Base-by-base conservation (phyloP, 1,284 basidiomycete genomes). In the Dichomitus squalens region DNA sequence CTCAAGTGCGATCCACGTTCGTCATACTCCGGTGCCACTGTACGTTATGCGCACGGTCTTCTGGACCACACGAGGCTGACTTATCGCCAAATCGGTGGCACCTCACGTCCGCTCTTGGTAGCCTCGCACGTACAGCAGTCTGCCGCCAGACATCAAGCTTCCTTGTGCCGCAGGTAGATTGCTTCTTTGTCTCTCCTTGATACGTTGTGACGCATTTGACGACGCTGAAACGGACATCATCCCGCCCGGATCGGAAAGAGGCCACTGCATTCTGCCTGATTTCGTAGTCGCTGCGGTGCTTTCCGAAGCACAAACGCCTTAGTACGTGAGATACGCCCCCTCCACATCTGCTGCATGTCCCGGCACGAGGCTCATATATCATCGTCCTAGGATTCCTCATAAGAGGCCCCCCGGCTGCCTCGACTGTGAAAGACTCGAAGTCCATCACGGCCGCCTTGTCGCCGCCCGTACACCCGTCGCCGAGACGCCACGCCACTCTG, bases 311-410 rank as follows among this genome's bases (percentile, higher is more conserved):
- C 34, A 40, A 49, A 43, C 31, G 29, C 12, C 41, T 50, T 50
- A 31, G 49, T 54, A 49, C 47, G 60, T 53, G 33, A 40, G 52
- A 53, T 44, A 31, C 48, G 43, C 46, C 51, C 43, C 34, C 20
- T 16, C 21, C 20, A 31, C 52, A 56, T 57, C 52, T 55, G 50
- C 52, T 54, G 52, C 57, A 56, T 46, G 35, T n/a, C 35, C 16
- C 35, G 36, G 29, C 60, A 57, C 57, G 60, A 59, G 57, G 57
- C 57, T 57, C 34, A 62, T 59, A 33, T 49, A 59, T 57, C 52
- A 52, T n/a, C 31, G 9, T 49, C 54, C 49, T 47, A 46, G 53
- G 49, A 39, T 29, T 23, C 46, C 51, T 11, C 41, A 50, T 51
- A 57, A 36, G 33, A 43, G 29, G 29, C 40, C 54, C 6, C 31